These are phyloP conservation scores for Scutellaria galericulata DNA, from an alignment of 257 asterid species.

Conservation along the genomic window DNA sequence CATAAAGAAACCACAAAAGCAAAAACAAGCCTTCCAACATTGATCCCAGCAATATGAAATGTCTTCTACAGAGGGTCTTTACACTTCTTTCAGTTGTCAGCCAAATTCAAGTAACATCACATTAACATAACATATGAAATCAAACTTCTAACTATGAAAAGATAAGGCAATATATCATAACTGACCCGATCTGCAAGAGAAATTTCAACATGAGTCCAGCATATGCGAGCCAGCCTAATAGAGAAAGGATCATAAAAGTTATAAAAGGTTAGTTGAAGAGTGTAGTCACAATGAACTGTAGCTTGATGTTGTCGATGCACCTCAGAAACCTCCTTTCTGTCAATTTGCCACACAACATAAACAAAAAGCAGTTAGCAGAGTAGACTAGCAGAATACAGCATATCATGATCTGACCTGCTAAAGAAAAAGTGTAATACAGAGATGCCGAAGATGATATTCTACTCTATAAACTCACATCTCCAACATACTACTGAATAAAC, in stretches of 20 bases:
- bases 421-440: neutral
- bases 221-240: neutral
- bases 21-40: neutral
- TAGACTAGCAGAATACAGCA: neutral
- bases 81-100: neutral
- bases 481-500: neutral
- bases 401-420: slow-evolving; percentile 6
- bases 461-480: neutral
- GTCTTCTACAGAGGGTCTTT: neutral
- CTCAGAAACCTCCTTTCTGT: slow-evolving; percentile 23
- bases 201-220: neutral
- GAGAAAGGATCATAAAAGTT: neutral
- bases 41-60: neutral
- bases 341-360: slow-evolving; percentile 20
- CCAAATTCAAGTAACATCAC: neutral
- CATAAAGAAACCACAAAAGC: neutral
- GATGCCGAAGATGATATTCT: neutral
- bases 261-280: slow-evolving; percentile 16
- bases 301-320: slow-evolving; percentile 13
- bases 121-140: neutral
- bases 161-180: neutral
- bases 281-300: neutral
- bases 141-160: neutral
- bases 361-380: slow-evolving; percentile 5
- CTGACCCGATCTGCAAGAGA: slow-evolving; percentile 3